These are phyloP conservation scores for Fusarium redolens DNA, from an alignment of 2,329 filamentous ascomycete genomes.

Conservation along the genomic window DNA sequence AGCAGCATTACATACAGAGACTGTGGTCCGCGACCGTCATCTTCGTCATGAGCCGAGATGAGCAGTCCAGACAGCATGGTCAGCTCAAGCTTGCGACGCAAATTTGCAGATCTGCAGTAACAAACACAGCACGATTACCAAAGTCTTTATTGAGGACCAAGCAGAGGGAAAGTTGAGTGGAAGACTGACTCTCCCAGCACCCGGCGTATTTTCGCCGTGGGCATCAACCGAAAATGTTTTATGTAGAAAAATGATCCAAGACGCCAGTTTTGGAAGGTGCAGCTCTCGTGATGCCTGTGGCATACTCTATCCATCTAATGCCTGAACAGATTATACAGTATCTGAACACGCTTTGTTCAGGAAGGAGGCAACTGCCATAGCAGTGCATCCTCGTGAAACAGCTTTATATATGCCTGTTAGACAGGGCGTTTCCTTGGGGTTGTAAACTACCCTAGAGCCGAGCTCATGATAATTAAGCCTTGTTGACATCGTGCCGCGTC, in stretches of 20 bases:
- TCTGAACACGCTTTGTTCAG: neutral
- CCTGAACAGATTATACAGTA: neutral
- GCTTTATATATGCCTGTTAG: neutral
- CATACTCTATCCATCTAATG: neutral
- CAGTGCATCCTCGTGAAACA: neutral
- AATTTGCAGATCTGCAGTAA: neutral
- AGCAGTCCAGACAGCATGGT: neutral
- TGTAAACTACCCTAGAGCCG: neutral
- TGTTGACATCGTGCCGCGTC: neutral
- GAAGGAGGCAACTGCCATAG: neutral
- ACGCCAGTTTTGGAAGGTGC: neutral
- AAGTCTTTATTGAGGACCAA: neutral
- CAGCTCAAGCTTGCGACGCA: neutral
- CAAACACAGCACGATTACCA: neutral
- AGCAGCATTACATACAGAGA: neutral
- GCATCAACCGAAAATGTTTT: neutral
- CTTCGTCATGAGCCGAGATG: neutral
- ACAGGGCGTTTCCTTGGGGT: neutral
- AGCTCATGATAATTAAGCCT: neutral
- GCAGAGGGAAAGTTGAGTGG: neutral
- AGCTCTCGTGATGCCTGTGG: neutral
- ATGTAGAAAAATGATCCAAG: neutral
- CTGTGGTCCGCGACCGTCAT: neutral
- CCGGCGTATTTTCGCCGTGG: neutral
- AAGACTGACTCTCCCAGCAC: neutral